A percentile compares a stretch with the other conserved stretches of the same genome.
These are phyloP conservation scores for Aspergillus baeticus DNA, from an alignment of 495 filamentous ascomycete genomes.

Conservation along the genomic window DNA sequence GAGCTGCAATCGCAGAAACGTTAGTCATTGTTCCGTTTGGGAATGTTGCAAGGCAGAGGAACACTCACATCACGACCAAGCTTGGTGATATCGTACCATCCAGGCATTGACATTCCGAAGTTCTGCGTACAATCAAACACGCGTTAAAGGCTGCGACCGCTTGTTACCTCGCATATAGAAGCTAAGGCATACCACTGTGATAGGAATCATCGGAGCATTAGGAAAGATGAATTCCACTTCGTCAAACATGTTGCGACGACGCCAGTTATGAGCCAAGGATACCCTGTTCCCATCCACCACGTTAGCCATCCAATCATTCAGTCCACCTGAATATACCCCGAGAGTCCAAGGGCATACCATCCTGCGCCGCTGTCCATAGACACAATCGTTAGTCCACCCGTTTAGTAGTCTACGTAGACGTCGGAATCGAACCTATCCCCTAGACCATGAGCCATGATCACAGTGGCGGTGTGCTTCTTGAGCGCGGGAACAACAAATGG, in stretches of 20 bases:
- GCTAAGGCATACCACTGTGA: constrained; percentile 67
- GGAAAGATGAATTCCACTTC: constrained; percentile 93
- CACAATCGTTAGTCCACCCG: constrained; percentile 14
- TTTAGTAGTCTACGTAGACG: neutral
- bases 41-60: neutral
- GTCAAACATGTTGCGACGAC: constrained; percentile 76
- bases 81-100: constrained; percentile 89
- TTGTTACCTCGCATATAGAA: neutral
- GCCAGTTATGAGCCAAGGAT: constrained; percentile 83
- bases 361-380: constrained; percentile 54
- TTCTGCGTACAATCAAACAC: constrained; percentile 53
- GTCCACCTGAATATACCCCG: neutral
- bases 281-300: constrained; percentile 47
- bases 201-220: constrained; percentile 86
- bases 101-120: constrained; percentile 79
- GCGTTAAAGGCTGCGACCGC: neutral
- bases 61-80: constrained; percentile 41
- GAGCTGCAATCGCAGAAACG: constrained; percentile 23
- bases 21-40: neutral
- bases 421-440: constrained; percentile 64
- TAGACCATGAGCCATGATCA: constrained; percentile 90
- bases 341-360: constrained; percentile 49
- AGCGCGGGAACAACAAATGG: constrained; percentile 83
- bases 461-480: constrained; percentile 86
- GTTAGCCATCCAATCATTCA: neutral